Conservation (phyloP, 768 basidiomycete species). For the Lentinula aciculospora region DNA sequence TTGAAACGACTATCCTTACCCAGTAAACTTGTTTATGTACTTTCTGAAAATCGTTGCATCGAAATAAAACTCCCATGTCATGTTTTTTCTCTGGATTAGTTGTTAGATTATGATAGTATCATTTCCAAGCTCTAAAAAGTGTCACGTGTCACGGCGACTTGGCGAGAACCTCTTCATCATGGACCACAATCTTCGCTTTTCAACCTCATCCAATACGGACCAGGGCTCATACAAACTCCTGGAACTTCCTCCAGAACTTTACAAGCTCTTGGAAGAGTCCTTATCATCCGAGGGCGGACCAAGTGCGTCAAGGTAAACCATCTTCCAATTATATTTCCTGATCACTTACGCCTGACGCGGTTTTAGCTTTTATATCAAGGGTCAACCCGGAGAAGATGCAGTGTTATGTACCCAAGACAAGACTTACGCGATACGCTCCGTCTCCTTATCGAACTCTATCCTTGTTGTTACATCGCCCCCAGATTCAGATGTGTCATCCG, state of each 20-base stretch:
- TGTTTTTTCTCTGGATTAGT: too few species aligned
- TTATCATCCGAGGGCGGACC: conserved; percentile 20
- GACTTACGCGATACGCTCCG: conserved; percentile 81
- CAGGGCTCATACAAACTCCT: conserved; percentile 60
- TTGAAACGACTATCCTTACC: conserved; percentile 74
- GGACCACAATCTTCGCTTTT: conserved; percentile 48
- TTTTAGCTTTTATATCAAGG: conserved; percentile 72
- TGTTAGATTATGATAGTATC: background rate
- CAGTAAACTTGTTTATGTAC: conserved; percentile 28
- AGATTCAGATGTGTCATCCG: conserved; percentile 18
- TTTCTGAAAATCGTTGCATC: conserved; percentile 24
- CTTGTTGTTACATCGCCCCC: conserved; percentile 59
- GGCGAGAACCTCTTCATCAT: too few species aligned
- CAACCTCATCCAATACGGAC: conserved; percentile 40
- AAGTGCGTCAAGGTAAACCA: conserved; percentile 11
- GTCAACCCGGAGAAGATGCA: conserved; percentile 75
- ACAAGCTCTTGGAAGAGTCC: conserved; percentile 52
- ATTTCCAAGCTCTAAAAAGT: too few species aligned
- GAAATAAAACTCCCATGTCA: too few species aligned
- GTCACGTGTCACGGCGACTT: too few species aligned
- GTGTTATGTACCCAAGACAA: conserved; percentile 79
- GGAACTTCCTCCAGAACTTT: conserved; percentile 70
- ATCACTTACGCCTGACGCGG: conserved; percentile 7
- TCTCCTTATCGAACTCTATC: conserved; percentile 85
- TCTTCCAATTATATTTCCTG: conserved; percentile 9